These are phyloP conservation scores for Acacia acuminata DNA, from an alignment of 306 rosid genomes.

Conservation along the genomic window DNA sequence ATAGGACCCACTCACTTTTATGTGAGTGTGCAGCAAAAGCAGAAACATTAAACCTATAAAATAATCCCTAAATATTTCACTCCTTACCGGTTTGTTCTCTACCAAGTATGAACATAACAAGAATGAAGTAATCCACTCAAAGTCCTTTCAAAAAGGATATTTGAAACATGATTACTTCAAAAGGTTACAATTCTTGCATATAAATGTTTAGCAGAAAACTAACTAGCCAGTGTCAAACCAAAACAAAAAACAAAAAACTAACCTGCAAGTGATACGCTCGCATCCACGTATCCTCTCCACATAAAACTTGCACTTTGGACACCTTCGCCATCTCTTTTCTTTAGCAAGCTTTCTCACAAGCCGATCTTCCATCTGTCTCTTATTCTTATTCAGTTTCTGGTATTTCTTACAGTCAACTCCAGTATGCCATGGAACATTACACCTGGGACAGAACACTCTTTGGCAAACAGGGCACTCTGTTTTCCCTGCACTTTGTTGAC, in stretches of 20 bases:
- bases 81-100: not conserved
- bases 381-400: constrained; percentile 37
- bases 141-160: no score
- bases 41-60: no score
- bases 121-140: no score
- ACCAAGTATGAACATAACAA: no score
- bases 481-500: not conserved
- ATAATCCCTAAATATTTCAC: no score
- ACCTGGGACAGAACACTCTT: constrained; percentile 61
- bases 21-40: no score
- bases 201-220: not conserved
- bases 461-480: constrained; percentile 65
- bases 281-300: constrained; percentile 60
- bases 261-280: constrained; percentile 64
- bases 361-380: constrained; percentile 44
- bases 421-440: constrained; percentile 65
- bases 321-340: constrained; percentile 49
- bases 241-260: not conserved
- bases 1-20: no score
- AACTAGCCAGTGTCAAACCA: constrained; percentile 66
- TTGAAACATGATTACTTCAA: no score
- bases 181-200: no score
- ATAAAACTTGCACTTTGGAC: constrained; percentile 49
- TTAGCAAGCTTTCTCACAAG: constrained; percentile 46
- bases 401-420: constrained; percentile 48